phyloP scores from a whole-genome alignment of 495 filamentous ascomycete genomes.

The Staphylotrichum tortipilum region DNA sequence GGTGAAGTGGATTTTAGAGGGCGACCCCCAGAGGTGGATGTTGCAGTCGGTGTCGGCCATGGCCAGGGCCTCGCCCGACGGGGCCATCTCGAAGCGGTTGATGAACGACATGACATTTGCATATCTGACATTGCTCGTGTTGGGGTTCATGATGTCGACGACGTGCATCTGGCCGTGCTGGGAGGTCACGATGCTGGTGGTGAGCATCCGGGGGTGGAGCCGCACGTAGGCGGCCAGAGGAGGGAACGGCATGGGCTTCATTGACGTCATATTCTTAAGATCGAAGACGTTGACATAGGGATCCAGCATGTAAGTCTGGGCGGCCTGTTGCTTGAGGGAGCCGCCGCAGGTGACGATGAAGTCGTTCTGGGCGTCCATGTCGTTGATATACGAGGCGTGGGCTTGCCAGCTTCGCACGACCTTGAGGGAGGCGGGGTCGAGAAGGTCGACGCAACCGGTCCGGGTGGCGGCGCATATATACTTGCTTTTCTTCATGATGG shows the following conservation, averaged over 20 bases:
- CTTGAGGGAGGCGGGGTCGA: constrained; percentile 69
- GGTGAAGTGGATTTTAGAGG: constrained; percentile 78
- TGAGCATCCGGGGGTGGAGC: constrained; percentile 90
- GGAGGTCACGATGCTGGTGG: constrained; percentile 83
- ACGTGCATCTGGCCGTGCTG: constrained; percentile 88
- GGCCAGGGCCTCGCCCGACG: constrained; percentile 81
- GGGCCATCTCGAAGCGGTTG: constrained; percentile 74
- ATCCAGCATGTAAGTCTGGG: constrained; percentile 60
- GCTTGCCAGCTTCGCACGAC: constrained; percentile 82
- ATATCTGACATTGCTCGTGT: constrained; percentile 81
- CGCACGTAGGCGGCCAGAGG: constrained; percentile 85
- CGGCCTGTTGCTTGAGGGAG: constrained; percentile 51
- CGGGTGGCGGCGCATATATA: constrained; percentile 88
- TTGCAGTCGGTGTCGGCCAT: constrained; percentile 69
- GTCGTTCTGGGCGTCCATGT: constrained; percentile 91
- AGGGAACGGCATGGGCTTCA: constrained; percentile 87
- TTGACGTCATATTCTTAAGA: constrained; percentile 71
- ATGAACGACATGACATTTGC: constrained; percentile 60
- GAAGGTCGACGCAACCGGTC: constrained; percentile 72
- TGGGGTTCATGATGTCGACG: constrained; percentile 90
- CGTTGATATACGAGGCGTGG: constrained; percentile 72
- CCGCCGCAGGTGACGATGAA: constrained; percentile 93
- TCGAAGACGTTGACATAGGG: constrained; percentile 91
- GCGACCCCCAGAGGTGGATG: constrained; percentile 87
- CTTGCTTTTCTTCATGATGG: constrained; percentile 79